Evolutionary conservation across 2,329 filamentous ascomycete species (phyloP).

Genomic region (Parafenestella ontariensis): DNA sequence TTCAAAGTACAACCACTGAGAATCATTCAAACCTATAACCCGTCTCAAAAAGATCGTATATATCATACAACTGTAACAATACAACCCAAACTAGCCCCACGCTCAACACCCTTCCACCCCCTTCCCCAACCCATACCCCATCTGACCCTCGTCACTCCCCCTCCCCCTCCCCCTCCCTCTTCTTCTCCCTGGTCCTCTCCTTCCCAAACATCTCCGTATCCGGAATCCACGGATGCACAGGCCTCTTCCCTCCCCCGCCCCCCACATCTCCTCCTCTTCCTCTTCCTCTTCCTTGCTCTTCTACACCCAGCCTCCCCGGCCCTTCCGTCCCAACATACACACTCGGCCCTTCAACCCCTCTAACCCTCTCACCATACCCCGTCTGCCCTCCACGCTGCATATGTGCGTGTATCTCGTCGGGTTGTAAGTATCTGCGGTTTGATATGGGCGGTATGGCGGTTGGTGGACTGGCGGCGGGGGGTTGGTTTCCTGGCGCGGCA

Average conservation of each 20-base stretch:
- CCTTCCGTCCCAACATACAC: slow-evolving; percentile 1
- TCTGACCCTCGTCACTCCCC: not conserved
- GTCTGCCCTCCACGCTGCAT: not conserved
- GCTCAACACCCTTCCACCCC: too few relatives aligned
- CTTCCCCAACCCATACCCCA: too few relatives aligned
- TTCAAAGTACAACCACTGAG: too few relatives aligned
- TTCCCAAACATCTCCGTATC: not conserved
- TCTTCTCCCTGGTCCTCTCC: not conserved
- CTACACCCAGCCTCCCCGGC: not conserved
- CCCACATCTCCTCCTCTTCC: not conserved
- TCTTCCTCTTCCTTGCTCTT: too few relatives aligned
- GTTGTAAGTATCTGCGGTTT: not conserved
- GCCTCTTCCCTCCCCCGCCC: not conserved
- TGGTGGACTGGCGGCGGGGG: not conserved
- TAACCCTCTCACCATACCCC: not conserved
- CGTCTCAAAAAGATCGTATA: too few relatives aligned
- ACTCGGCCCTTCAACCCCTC: not conserved
- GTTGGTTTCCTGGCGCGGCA: not conserved
- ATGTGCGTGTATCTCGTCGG: not conserved
- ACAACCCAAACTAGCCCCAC: too few relatives aligned
- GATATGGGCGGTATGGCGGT: not conserved
- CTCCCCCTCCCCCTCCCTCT: not conserved
- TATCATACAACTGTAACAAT: too few relatives aligned
- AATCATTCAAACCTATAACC: too few relatives aligned
- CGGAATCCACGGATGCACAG: not conserved